These are phyloP conservation scores for Phenoliferia sp. DNA, from an alignment of 1,284 basidiomycete genomes.

Conservation along the genomic window DNA sequence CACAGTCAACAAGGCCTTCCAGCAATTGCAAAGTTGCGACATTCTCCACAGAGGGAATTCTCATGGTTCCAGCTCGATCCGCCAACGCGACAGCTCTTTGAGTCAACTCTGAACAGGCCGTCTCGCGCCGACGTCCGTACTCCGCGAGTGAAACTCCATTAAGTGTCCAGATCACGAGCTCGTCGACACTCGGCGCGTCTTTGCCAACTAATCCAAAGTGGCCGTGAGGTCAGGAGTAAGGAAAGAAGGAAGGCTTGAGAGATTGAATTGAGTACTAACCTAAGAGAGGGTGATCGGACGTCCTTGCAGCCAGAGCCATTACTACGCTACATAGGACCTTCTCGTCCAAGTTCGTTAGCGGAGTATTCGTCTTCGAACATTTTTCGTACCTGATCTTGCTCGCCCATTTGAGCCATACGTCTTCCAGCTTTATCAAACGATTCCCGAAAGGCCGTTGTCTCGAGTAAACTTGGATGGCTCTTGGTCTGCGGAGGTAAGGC, in stretches of 20 bases:
- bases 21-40: neutral
- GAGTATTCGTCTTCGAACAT: too few relatives aligned
- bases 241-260: too few relatives aligned
- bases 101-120: neutral
- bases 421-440: neutral
- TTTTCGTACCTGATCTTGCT: neutral
- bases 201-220: too few relatives aligned
- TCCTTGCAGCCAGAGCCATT: neutral
- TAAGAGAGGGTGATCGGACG: neutral
- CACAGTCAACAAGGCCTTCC: neutral
- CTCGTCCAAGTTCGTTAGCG: neutral
- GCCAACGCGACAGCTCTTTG: neutral
- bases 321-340: neutral
- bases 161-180: neutral
- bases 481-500: neutral
- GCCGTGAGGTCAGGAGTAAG: too few relatives aligned
- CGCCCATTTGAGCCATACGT: neutral
- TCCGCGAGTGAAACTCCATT: neutral
- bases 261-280: too few relatives aligned
- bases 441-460: neutral
- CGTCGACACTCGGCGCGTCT: neutral
- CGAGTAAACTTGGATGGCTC: neutral
- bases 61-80: neutral
- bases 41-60: neutral
- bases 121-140: neutral